A percentile compares a stretch with the other conserved stretches of the same genome.
phyloP scores from a whole-genome alignment of 2,329 filamentous ascomycete species.

The Clarireedia hainanense region DNA sequence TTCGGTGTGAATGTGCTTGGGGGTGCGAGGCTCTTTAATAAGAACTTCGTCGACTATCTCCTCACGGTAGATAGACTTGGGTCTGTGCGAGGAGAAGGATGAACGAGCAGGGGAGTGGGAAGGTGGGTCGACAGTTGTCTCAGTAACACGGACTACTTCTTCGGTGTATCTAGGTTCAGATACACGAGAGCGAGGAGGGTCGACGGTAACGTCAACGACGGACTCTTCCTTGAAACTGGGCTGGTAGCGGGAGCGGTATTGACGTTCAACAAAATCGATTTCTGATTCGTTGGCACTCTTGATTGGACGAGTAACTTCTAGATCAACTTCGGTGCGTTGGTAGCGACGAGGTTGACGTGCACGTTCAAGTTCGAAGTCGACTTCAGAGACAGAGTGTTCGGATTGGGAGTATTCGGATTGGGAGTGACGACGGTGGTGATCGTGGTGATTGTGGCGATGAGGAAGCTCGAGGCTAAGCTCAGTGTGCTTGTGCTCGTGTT shows the following conservation, averaged over 20 bases:
- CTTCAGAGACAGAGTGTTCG: slow-evolving; percentile 13
- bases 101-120: slow-evolving; percentile 20
- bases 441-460: slow-evolving; percentile 16
- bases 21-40: slow-evolving; percentile 26
- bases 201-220: slow-evolving; percentile 56
- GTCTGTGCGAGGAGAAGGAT: slow-evolving; percentile 22
- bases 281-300: slow-evolving; percentile 19
- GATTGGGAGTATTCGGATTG: slow-evolving; percentile 16
- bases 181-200: slow-evolving; percentile 38
- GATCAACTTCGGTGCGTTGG: slow-evolving; percentile 20
- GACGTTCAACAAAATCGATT: slow-evolving; percentile 57
- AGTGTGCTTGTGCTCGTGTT: slow-evolving; percentile 6
- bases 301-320: slow-evolving; percentile 21
- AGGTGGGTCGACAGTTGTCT: slow-evolving; percentile 31
- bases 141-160: slow-evolving; percentile 20
- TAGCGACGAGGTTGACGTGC: slow-evolving; percentile 26
- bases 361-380: slow-evolving; percentile 38
- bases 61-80: slow-evolving; percentile 14
- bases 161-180: slow-evolving; percentile 26
- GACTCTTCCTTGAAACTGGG: slow-evolving; percentile 31
- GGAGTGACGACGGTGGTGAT: slow-evolving; percentile 12
- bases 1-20: slow-evolving; percentile 11
- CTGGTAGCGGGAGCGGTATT: slow-evolving; percentile 46
- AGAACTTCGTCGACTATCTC: slow-evolving; percentile 16
- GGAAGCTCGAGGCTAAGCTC: slow-evolving; percentile 33